Evolutionary conservation across 495 filamentous ascomycete genomes (phyloP), one percentile per base, ranked within the genome.

Genomic region (Pseudevernia furfuracea): DNA sequence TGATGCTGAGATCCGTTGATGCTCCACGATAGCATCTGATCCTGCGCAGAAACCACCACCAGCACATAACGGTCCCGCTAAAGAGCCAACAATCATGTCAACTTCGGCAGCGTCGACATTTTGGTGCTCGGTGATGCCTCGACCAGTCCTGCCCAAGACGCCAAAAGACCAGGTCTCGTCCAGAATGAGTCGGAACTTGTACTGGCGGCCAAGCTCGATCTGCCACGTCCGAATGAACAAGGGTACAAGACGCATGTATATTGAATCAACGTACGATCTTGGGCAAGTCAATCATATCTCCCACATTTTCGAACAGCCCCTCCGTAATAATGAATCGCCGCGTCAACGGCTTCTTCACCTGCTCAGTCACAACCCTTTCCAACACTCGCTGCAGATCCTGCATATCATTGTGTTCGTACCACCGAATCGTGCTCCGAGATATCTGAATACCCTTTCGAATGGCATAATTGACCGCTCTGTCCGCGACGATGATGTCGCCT

Each of bases 81-180:
- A 83, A 57, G 92, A 95, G 41, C 95, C 95, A 65, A 97, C 82
- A 59, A 97, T 92, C 90, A 97, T 96, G 74, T 98, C 94, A 58
- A 97, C 87, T 60, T 91, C 86, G 0, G 84, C 82, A 0, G 91
- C 85, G 75, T 97, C 95, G 21, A 97, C 92, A 69, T 97, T 96
- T 68, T 96, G 93, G 32, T 92, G 89, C 73, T 98, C 95, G 2
- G 94, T 97, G 34, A 97, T 77, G 60, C 94, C 94, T 44, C 91
- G 85, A 38, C 95, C 95, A 44, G 89, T 96, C 58, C 91, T 82
- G 30, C 94, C 94, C 25, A 98, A 84, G 28, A 96, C 88, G 61
- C 92, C 95, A 73, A 96, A 98, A 5, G 91, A 96, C 85, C 90
- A 94, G 8, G 92, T 96, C 77, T 98, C 94, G 74, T 98, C 94